Base-by-base conservation (phyloP, 805 yeast species). In the Saccharomycopsis malanga region DNA sequence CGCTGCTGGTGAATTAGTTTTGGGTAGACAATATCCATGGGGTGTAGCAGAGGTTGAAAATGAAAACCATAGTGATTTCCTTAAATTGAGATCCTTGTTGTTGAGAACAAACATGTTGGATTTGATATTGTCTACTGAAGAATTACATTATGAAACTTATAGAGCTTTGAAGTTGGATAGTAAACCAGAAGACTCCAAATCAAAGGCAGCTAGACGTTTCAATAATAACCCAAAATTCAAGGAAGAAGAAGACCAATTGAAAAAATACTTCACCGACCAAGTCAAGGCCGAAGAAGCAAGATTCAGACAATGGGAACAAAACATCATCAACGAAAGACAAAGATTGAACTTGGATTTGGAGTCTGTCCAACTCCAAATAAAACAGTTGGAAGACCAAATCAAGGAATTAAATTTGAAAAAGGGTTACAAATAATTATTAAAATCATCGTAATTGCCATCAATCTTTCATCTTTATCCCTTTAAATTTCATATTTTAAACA, bases 271-370 rank as follows among this genome's bases (percentile, higher is more conserved):
- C 69, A 91, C 98, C 7, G 97, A 89, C 66, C 97, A 93, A 71
- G 87, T 93, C 52, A 89, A 91, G 70, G 85, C 85, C 41, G 98
- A 93, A 70, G 98, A 93, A 61, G 94, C 87, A 60, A 78, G 98
- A 62, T 93, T 93, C 67, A 86, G 94, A 72, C 96, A 91, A 72
- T 93, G 99, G 98, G 97, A 89, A 70, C 86, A 88, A 58, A 91
- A 93, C 63, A 87, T 93, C 57, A 93, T 88, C 56, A 87, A 87
- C 57, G 97, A 93, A 70, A 84, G 96, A 70, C 86, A 88, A 67
- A 79, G 95, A 65, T 75, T 93, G 63, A 93, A 93, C 69, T 84
- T 83, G 66, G 98, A 93, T 66, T 75, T 93, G 59, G 96, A 91
- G 59, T 87, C 84, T 57, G 78, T 89, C 68, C 96, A 88, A 65